phyloP scores from a whole-genome alignment of 257 asterid species.

The Ilex asprella region DNA sequence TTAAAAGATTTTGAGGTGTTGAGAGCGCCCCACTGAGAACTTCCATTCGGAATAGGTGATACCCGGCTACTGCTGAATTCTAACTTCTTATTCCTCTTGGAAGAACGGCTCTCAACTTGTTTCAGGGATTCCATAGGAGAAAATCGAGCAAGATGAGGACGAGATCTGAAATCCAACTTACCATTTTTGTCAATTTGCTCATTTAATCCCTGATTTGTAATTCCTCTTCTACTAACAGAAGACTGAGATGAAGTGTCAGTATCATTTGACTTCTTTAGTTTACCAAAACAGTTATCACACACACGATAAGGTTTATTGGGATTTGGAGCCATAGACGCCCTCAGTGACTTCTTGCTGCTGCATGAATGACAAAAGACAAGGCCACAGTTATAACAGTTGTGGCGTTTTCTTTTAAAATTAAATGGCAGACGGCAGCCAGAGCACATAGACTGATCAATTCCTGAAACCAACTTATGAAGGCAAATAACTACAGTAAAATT shows the following conservation, averaged over 20 bases:
- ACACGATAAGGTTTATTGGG: background rate
- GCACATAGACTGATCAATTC: background rate
- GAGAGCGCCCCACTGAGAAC: conserved; percentile 39
- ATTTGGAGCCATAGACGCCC: background rate
- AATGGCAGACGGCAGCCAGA: background rate
- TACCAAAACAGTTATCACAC: background rate
- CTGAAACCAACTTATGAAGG: background rate
- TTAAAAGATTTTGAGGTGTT: conserved; percentile 46
- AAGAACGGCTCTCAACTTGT: conserved; percentile 62
- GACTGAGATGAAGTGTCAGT: background rate
- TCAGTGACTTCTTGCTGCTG: background rate
- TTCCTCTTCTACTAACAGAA: too few species aligned
- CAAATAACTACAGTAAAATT: background rate
- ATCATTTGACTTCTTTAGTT: background rate
- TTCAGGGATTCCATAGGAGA: conserved; percentile 84
- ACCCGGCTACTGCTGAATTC: conserved; percentile 90
- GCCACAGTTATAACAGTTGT: conserved; percentile 1
- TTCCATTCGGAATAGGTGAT: conserved; percentile 89
- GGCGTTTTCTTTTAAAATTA: background rate
- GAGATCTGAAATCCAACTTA: background rate
- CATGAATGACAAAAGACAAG: background rate
- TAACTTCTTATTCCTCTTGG: conserved; percentile 76
- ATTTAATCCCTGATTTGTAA: too few species aligned
- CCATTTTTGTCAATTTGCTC: too few species aligned
- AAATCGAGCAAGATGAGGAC: conserved; percentile 9